Evolutionary conservation across 2,329 filamentous ascomycete genomes (phyloP).

Genomic region (Alternaria longipes): DNA sequence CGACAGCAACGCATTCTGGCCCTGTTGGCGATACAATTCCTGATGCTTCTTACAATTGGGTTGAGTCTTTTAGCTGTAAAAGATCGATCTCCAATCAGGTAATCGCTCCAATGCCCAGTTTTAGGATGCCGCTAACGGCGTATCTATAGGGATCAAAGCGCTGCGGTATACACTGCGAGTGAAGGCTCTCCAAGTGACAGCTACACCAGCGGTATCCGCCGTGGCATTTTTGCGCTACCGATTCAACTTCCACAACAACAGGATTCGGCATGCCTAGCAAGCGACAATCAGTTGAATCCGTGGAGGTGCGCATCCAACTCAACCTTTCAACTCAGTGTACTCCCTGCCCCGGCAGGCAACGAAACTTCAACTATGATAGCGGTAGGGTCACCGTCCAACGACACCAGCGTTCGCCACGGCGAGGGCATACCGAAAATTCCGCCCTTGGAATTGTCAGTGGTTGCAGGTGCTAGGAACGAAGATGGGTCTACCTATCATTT

Average conservation of each 20-base stretch:
- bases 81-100: conserved; percentile 16
- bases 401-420: conserved; percentile 27
- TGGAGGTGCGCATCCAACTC: conserved; percentile 37
- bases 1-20: conserved; percentile 31
- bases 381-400: conserved; percentile 14
- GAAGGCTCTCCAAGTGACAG: conserved; percentile 3
- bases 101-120: not conserved
- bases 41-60: conserved; percentile 28
- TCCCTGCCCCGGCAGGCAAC: conserved; percentile 21
- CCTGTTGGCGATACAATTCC: conserved; percentile 32
- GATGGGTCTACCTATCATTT: conserved; percentile 33
- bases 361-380: conserved; percentile 24
- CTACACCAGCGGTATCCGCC: conserved; percentile 18
- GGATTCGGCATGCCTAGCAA: conserved; percentile 38
- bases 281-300: conserved; percentile 33
- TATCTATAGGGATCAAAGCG: conserved; percentile 1
- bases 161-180: conserved; percentile 6
- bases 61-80: conserved; percentile 26
- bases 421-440: conserved; percentile 28
- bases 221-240: conserved; percentile 33
- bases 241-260: conserved; percentile 34
- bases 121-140: not conserved
- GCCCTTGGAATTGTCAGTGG: conserved; percentile 17
- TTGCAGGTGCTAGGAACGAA: not conserved
- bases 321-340: conserved; percentile 31